Conservation (phyloP, 2,329 filamentous ascomycete genomes). For the Chrysosphaeria jannelii region DNA sequence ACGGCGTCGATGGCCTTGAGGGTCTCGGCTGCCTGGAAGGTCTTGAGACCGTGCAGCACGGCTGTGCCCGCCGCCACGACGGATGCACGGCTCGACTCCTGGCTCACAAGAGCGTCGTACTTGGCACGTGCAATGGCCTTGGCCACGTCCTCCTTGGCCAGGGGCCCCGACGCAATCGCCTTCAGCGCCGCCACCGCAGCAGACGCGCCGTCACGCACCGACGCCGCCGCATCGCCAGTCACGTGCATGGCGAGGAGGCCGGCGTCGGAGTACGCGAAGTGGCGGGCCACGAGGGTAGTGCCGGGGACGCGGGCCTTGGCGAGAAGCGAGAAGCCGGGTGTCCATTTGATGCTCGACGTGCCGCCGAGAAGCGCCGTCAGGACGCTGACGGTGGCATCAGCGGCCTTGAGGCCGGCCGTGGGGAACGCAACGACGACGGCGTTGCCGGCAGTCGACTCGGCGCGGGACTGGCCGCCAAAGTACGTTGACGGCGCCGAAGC, state of each 20-base stretch:
- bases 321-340: conserved; percentile 69
- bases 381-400: conserved; percentile 74
- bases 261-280: conserved; percentile 74
- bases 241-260: conserved; percentile 69
- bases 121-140: conserved; percentile 82
- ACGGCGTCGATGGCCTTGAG: conserved; percentile 47
- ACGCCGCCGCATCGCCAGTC: conserved; percentile 32
- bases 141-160: conserved; percentile 61
- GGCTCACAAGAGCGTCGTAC: conserved; percentile 63
- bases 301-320: conserved; percentile 43
- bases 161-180: conserved; percentile 42
- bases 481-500: conserved; percentile 47
- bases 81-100: conserved; percentile 46
- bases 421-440: conserved; percentile 77
- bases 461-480: conserved; percentile 82
- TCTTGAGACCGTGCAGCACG: conserved; percentile 51
- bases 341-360: conserved; percentile 82
- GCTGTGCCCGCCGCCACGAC: conserved; percentile 63
- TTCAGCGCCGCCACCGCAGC: conserved; percentile 59
- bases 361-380: conserved; percentile 74
- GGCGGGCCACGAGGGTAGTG: conserved; percentile 40
- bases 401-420: conserved; percentile 49
- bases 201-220: conserved; percentile 43
- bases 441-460: conserved; percentile 47
- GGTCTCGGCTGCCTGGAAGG: conserved; percentile 57